Evolutionary conservation across 2,329 filamentous ascomycete species (phyloP).

Genomic region (Lasiodiplodia gonubiensis): DNA sequence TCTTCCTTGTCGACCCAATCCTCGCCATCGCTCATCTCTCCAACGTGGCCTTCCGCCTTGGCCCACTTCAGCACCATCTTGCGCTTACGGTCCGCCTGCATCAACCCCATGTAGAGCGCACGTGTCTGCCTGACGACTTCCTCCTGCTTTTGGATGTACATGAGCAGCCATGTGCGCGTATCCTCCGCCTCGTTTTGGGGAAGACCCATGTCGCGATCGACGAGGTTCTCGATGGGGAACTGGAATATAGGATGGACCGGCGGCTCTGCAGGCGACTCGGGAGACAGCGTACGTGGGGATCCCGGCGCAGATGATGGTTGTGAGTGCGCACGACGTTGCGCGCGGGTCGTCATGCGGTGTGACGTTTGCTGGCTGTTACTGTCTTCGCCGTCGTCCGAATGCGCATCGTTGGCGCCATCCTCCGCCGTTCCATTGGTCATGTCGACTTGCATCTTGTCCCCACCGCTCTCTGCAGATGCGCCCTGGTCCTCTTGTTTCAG

Average conservation of each 20-base stretch:
- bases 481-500: conserved; percentile 8
- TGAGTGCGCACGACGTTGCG: conserved; percentile 53
- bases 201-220: conserved; percentile 74
- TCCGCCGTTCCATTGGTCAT: conserved; percentile 5
- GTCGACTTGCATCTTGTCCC: conserved; percentile 27
- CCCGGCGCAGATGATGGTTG: conserved; percentile 23
- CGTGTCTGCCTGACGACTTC: conserved; percentile 76
- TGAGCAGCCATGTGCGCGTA: conserved; percentile 72
- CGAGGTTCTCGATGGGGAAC: conserved; percentile 65
- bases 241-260: conserved; percentile 77
- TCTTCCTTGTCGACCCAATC: conserved; percentile 87
- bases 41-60: conserved; percentile 77
- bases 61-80: conserved; percentile 75
- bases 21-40: conserved; percentile 85
- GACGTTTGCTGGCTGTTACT: conserved; percentile 43
- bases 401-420: conserved; percentile 1
- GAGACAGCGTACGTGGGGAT: conserved; percentile 38
- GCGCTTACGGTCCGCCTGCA: conserved; percentile 74
- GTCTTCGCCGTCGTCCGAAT: conserved; percentile 7
- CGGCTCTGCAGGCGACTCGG: conserved; percentile 54
- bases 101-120: conserved; percentile 71
- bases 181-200: conserved; percentile 78
- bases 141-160: conserved; percentile 86
- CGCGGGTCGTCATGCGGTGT: conserved; percentile 62
- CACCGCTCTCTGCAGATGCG: not conserved